Evolutionary conservation across 1,284 basidiomycete species (phyloP), one percentile per base, ranked within the genome.

Genomic region (Trichosporon coremiiforme): DNA sequence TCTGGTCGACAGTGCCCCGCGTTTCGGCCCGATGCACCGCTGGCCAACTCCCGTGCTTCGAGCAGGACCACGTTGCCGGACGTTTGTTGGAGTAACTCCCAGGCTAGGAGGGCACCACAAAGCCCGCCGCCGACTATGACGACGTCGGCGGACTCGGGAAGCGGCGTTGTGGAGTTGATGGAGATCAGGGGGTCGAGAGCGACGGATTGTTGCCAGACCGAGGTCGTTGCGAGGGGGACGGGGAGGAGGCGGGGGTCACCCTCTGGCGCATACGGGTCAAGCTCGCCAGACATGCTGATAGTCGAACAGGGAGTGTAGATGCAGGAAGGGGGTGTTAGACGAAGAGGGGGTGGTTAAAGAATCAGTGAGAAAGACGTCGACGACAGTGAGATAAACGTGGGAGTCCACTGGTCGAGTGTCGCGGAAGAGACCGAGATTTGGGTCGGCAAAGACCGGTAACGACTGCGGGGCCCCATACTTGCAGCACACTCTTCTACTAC

Each of bases 1-100:
- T 80, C 74, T 2, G 79, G 79, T 22, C 80, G 75, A 65, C 80
- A 82, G 68, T 83, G 80, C 0, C 81, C 81, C 2, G 81, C 81
- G 70, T 83, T 81, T 0, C 80, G 70, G 3, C 82, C 82, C 6
- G 74, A 76, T 2, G 82, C 82, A n/a, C 82, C 82, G 0, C 78
- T 80, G 38, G 77, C 80, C 9, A 76, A 73, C 65, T 80, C 78
- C n/a, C 82, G 67, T 4, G 82, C 82, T 68, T 83, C 82, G 45
- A 83, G 74, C 3, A 80, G 67, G 22, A 80, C 74, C 25, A 83
- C 71, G 12, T 45, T 77, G 29, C 71, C 71, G 47, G 70, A 55
- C 2, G 69, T 55, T 1, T 12, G 53, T 5, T 60, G 17, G 22
- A 76, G 71, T 2, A 81, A 60, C 20, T 75, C 68, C 64, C 79